Base-by-base conservation (phyloP, 805 yeast genomes). In the Yamadazyma phyllophila region DNA sequence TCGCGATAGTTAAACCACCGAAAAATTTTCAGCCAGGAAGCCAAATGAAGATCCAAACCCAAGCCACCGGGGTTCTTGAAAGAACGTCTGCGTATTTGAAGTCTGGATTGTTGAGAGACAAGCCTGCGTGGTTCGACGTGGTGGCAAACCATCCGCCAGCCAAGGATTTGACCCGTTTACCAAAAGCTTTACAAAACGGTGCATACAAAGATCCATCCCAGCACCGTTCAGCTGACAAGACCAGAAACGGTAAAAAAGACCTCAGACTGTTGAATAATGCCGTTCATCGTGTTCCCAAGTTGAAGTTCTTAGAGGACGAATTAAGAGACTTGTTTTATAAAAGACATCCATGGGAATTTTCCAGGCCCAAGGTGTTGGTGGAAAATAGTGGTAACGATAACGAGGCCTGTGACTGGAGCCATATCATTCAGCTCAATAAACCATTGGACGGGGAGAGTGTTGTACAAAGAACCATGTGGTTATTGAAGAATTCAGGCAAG, bases 311-410 rank as follows among this genome's bases (percentile, higher is more conserved):
- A 44, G 94, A 92, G 65, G 99, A 94, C 66, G 81, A 84, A 56
- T 67, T 94, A 55, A 81, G 99, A 69, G 74, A 78, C 39, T 72
- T 86, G 17, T 94, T 94, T 60, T 92, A 84, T 65, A 81, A 82
- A 48, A 97, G 91, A 62, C 99, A 94, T 66, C 99, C 99, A 6
- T 94, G 99, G 99, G 99, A 94, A 67, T 72, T 91, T 44, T 88
- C 98, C 1, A 79, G 96, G 55, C 97, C 98, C 11, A 88, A 87
- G 61, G 75, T 81, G 26, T 67, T 94, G 53, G 76, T 90, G 38
- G 99, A 94, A 64, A 86, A 82, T 57, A 74, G 76, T 31, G 88
- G 86, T 7, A 71, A 76, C 36, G 88, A 85, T 38, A 57, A 64
- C 34, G 58, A 62, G 7, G 73, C 74, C 47, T 67, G 74, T 51